Evolutionary conservation across 1,284 basidiomycete species (phyloP).

Genomic region (Trametes hirsuta): DNA sequence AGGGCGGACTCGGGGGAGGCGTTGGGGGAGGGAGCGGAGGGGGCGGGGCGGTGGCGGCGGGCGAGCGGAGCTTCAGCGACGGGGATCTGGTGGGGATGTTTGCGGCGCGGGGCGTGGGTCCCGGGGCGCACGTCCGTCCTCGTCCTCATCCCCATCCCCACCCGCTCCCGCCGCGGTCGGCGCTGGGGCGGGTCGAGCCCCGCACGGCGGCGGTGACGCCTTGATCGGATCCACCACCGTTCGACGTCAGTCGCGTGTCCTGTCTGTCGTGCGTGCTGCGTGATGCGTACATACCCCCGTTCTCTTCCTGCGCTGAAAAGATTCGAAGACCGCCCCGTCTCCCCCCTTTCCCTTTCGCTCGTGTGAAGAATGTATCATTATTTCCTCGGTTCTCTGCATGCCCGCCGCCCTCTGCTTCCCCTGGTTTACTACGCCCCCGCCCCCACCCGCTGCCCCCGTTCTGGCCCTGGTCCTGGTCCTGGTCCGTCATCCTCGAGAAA

Average conservation of each 20-base stretch:
- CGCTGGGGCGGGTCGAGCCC: conserved; percentile 1
- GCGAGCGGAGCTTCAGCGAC: conserved; percentile 34
- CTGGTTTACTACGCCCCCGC: not conserved
- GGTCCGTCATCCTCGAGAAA: too few relatives aligned
- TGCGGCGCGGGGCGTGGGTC: conserved; percentile 15
- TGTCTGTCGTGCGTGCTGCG: not conserved
- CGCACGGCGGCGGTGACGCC: conserved; percentile 2
- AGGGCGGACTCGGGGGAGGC: conserved; percentile 9
- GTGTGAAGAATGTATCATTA: not conserved
- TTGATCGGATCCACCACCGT: not conserved
- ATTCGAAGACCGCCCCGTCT: too few relatives aligned
- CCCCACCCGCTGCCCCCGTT: not conserved
- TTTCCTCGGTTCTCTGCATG: not conserved
- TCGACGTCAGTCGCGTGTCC: not conserved
- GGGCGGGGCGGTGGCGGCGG: conserved; percentile 11
- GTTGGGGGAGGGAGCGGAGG: conserved; percentile 12
- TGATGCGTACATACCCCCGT: not conserved
- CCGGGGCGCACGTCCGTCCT: not conserved
- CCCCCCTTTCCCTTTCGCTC: too few relatives aligned
- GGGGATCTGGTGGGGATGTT: conserved; percentile 32
- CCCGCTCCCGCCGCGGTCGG: conserved; percentile 6
- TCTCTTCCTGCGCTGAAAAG: too few relatives aligned
- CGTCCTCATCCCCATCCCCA: not conserved
- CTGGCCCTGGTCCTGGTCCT: too few relatives aligned
- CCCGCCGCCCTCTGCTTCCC: not conserved